A percentile compares a stretch with the other conserved stretches of the same genome.
These are phyloP conservation scores for Lepidopterella palustris DNA, from an alignment of 495 filamentous ascomycete genomes.

Conservation along the genomic window DNA sequence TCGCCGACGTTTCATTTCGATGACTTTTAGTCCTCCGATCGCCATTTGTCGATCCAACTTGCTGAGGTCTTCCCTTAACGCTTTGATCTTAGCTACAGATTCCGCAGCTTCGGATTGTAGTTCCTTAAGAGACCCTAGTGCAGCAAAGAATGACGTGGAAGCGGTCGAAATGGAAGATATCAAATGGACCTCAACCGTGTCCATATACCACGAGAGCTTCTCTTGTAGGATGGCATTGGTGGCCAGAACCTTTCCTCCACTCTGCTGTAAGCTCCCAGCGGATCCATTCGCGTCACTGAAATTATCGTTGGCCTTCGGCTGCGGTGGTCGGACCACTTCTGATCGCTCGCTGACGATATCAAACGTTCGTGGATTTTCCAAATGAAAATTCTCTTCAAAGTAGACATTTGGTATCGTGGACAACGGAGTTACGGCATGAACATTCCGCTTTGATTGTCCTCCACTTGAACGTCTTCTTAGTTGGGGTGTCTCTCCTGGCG, in stretches of 20 bases:
- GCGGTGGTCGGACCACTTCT: slow-evolving; percentile 71
- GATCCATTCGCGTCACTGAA: slow-evolving; percentile 56
- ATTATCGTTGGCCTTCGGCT: slow-evolving; percentile 48
- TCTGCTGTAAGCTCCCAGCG: slow-evolving; percentile 46
- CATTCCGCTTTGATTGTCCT: slow-evolving; percentile 43
- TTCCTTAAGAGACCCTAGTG: slow-evolving; percentile 82
- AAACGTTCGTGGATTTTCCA: slow-evolving; percentile 95
- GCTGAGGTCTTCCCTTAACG: slow-evolving; percentile 68
- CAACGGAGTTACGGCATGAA: slow-evolving; percentile 69
- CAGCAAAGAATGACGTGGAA: slow-evolving; percentile 93
- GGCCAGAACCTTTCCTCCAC: slow-evolving; percentile 73
- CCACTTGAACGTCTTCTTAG: slow-evolving; percentile 48
- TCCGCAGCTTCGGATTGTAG: slow-evolving; percentile 88
- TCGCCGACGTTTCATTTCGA: slow-evolving; percentile 69
- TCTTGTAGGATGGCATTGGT: slow-evolving; percentile 99
- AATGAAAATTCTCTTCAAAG: slow-evolving; percentile 89
- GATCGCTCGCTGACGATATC: slow-evolving; percentile 95
- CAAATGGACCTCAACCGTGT: slow-evolving; percentile 95
- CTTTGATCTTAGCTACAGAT: slow-evolving; percentile 80
- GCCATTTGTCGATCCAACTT: slow-evolving; percentile 84
- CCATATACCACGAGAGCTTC: slow-evolving; percentile 99
- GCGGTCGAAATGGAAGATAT: slow-evolving; percentile 94
- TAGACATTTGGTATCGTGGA: slow-evolving; percentile 90
- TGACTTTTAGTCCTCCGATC: slow-evolving; percentile 74
- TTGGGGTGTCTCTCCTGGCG: slow-evolving; percentile 47